Evolutionary conservation across 139 green algal genomes (phyloP), one percentile per base, ranked within the genome.

Genomic region (Auxenochlorella protothecoides): DNA sequence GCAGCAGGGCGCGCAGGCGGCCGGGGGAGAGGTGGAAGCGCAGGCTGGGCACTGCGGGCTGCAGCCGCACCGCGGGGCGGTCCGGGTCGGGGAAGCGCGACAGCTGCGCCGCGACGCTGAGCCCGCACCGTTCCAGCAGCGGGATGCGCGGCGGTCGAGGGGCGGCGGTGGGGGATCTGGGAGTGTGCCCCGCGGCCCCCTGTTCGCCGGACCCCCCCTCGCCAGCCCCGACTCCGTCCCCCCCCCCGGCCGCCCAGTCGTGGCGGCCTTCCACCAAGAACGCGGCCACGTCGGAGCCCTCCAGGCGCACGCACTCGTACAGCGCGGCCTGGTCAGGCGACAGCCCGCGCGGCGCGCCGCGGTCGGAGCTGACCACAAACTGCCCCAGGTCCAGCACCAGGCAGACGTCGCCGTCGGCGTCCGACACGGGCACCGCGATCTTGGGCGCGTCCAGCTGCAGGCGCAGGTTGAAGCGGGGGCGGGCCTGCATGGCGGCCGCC

Each of bases 391-490:
- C 90, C 62, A 91, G 68, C 9, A 91, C 79, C 53, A 96, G 79
- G 4, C 81, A 89, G 56, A 80, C 63, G 4, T 72, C 59, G n/a
- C 76, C 78, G 9, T 15, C 10, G 14, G 69, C 16, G 12, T 73
- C 80, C 15, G 65, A 60, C 3, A 80, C 70, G 14, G 83, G 83
- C 8, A 88, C 75, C 5, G 83, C 81, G 65, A 97, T 76, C 79
- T 97, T 96, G 68, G 92, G 92, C 2, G 88, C 92, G 53, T 95
- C 87, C 69, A 94, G 78, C 15, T 82, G 81, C 68, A 96, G 70
- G 15, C 56, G 53, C 71, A 94, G 68, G 54, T 68, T 65, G 66
- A 95, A 79, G 27, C 76, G 77, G 70, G 57, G 87, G 76, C 74
- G 78, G 75, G 66, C 81, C 44, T 68, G 78, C 68, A 76, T 71